phyloP scores from a whole-genome alignment of 2,329 filamentous ascomycete species.

The Diaporthe helianthi region DNA sequence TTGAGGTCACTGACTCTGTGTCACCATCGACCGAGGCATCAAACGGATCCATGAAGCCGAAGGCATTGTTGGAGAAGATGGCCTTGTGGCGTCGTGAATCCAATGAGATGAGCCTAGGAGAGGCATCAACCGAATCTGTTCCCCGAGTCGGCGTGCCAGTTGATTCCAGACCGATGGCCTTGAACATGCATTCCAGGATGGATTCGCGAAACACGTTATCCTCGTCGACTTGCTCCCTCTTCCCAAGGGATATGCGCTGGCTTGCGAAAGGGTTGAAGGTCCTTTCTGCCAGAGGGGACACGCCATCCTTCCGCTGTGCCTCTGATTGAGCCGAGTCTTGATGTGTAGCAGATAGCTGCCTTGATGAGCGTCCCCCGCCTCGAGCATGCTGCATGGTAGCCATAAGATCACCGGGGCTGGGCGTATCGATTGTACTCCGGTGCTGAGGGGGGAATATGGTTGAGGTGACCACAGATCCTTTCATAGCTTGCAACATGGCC shows the following conservation, averaged over 20 bases:
- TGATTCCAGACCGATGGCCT: conserved; percentile 82
- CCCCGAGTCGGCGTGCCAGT: conserved; percentile 70
- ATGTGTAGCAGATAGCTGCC: conserved; percentile 42
- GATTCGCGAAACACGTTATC: conserved; percentile 88
- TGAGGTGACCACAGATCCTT: conserved; percentile 52
- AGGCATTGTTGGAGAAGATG: conserved; percentile 80
- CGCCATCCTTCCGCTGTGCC: conserved; percentile 45
- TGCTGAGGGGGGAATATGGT: conserved; percentile 51
- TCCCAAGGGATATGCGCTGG: conserved; percentile 63
- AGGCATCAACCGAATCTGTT: conserved; percentile 80
- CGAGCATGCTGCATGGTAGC: conserved; percentile 78
- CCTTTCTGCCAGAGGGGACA: conserved; percentile 57
- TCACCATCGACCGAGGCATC: conserved; percentile 82
- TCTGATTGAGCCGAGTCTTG: conserved; percentile 40
- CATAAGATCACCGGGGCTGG: conserved; percentile 79
- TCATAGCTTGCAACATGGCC: conserved; percentile 73
- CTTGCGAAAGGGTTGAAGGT: conserved; percentile 64
- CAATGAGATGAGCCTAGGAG: conserved; percentile 82
- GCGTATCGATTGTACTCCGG: conserved; percentile 53
- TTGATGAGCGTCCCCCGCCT: conserved; percentile 56
- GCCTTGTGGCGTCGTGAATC: conserved; percentile 83
- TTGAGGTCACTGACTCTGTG: conserved; percentile 82
- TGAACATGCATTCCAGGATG: conserved; percentile 94
- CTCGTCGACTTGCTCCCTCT: conserved; percentile 85
- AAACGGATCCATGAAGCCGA: conserved; percentile 88